Evolutionary conservation across 345 rosid genomes (phyloP).

Genomic region (Passiflora organensis): DNA sequence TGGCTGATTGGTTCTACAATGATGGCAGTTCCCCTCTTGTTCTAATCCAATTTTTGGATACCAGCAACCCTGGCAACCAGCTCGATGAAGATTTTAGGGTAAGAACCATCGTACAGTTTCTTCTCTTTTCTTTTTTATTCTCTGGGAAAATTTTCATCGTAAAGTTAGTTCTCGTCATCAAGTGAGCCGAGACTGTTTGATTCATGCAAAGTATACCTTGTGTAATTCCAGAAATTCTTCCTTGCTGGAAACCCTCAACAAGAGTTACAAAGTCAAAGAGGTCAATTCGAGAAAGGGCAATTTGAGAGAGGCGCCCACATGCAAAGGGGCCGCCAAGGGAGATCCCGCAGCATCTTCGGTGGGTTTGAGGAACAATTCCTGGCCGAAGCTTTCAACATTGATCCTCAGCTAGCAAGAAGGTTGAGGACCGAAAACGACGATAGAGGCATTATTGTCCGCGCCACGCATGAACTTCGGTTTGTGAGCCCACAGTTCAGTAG

Average conservation of each 20-base stretch:
- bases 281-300: background rate
- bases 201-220: no score
- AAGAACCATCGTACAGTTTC: background rate
- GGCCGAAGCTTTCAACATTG: slow-evolving; percentile 10
- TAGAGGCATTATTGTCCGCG: background rate
- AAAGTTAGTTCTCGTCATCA: background rate
- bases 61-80: slow-evolving; percentile 35
- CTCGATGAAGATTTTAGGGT: slow-evolving; percentile 37
- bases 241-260: slow-evolving; percentile 41
- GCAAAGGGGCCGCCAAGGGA: background rate
- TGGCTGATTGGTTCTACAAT: slow-evolving; percentile 43
- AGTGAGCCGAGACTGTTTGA: no score
- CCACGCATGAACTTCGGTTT: background rate
- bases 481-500: slow-evolving; percentile 17
- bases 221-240: slow-evolving; percentile 42
- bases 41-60: slow-evolving; percentile 24
- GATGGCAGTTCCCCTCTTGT: slow-evolving; percentile 31
- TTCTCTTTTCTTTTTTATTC: background rate
- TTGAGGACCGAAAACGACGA: background rate
- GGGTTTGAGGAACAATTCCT: background rate
- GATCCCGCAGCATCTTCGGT: background rate
- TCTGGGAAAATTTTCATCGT: background rate
- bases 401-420: slow-evolving; percentile 2
- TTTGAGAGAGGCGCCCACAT: background rate
- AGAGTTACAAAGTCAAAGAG: slow-evolving; percentile 8